Evolutionary conservation across 495 filamentous ascomycete genomes (phyloP).

Genomic region (Penicillium longicatenatum): DNA sequence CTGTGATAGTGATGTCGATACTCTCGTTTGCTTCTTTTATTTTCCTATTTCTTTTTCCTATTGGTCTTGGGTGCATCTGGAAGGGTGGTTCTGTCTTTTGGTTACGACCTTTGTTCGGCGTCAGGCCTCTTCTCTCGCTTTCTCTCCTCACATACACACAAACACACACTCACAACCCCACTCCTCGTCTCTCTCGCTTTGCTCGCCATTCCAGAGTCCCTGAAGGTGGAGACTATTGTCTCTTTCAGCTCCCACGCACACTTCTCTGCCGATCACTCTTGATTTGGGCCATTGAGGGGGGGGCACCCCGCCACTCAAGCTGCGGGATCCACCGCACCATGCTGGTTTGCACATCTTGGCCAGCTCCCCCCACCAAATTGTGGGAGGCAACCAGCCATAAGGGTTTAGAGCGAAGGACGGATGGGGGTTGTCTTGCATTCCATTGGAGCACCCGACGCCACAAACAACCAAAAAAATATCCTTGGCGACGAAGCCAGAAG

Average conservation of each 20-base stretch:
- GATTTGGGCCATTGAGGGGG: conserved; percentile 6
- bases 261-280: conserved; percentile 2
- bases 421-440: conserved; percentile 15
- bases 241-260: background rate
- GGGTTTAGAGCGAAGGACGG: background rate
- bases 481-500: conserved; percentile 33
- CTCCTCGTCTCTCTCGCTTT: background rate
- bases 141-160: conserved; percentile 2
- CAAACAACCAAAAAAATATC: conserved; percentile 22
- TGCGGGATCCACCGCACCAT: conserved; percentile 7
- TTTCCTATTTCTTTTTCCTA: conserved; percentile 21
- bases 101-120: conserved; percentile 30
- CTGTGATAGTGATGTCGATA: conserved; percentile 1
- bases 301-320: background rate
- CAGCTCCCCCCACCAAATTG: background rate
- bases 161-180: conserved; percentile 1
- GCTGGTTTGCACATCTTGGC: background rate
- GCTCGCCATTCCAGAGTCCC: background rate
- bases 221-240: background rate
- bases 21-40: conserved; percentile 20
- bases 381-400: background rate
- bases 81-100: conserved; percentile 36
- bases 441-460: conserved; percentile 23
- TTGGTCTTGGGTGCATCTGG: conserved; percentile 36
- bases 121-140: conserved; percentile 20